These are phyloP conservation scores for Eucalyptus dawsonii DNA, from an alignment of 345 rosid species.

Conservation along the genomic window DNA sequence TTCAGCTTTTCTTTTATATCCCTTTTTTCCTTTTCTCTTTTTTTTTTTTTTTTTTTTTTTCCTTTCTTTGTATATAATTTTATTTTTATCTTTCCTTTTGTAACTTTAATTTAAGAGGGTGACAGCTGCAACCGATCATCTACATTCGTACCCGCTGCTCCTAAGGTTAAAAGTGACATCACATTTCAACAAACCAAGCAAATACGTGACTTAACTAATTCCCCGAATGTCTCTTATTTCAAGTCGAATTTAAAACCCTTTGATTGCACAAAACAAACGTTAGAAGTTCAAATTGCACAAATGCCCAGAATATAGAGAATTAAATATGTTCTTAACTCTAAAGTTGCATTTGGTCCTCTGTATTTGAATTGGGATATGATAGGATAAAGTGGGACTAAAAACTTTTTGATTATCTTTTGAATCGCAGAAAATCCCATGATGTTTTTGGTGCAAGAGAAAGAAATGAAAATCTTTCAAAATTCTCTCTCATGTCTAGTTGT, in stretches of 20 bases:
- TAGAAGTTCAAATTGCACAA: not conserved
- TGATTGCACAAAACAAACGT: not conserved
- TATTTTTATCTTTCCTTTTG: not conserved
- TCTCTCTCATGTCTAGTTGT: rapidly evolving
- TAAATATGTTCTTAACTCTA: not conserved
- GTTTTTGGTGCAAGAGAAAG: not conserved
- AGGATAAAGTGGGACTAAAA: not conserved
- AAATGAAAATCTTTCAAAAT: not conserved
- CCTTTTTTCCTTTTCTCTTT: not conserved
- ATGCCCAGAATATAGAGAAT: not conserved
- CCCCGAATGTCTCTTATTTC: no score
- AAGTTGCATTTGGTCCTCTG: rapidly evolving
- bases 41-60: not conserved
- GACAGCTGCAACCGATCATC: not conserved
- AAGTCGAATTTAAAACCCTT: not conserved
- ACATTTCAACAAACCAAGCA: not conserved
- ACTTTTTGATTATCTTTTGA: not conserved
- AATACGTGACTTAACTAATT: not conserved
- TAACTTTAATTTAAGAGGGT: not conserved
- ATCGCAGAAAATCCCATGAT: rapidly evolving
- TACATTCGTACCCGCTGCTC: not conserved
- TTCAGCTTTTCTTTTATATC: not conserved
- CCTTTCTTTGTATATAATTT: not conserved
- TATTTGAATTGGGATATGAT: rapidly evolving
- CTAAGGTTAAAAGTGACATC: not conserved